Conservation (phyloP, 2,329 filamentous ascomycete species). For the Cercospora beticola region DNA sequence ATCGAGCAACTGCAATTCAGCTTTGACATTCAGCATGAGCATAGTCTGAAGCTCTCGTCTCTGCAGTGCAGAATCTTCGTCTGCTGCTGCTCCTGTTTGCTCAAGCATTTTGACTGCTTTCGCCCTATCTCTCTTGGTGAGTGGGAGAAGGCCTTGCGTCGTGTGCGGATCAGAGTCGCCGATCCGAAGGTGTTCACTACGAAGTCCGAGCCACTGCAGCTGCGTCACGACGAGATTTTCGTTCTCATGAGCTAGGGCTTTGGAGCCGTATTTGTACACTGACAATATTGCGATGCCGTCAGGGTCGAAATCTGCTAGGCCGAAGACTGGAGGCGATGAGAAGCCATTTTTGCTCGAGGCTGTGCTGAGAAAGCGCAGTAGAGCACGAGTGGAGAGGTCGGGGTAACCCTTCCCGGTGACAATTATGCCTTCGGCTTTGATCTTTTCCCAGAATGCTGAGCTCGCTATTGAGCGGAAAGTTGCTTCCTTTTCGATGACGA, state of each 20-base stretch:
- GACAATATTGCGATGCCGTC: conserved; percentile 72
- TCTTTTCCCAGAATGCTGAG: conserved; percentile 54
- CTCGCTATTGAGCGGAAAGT: conserved; percentile 68
- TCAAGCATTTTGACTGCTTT: conserved; percentile 56
- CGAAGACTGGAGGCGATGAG: conserved; percentile 54
- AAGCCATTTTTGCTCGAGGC: conserved; percentile 48
- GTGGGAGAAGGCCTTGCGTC: conserved; percentile 47
- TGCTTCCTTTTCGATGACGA: conserved; percentile 83
- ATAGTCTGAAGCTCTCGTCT: conserved; percentile 66
- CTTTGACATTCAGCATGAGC: conserved; percentile 72
- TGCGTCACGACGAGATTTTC: conserved; percentile 49
- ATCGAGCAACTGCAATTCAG: conserved; percentile 64
- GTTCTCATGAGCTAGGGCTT: conserved; percentile 60
- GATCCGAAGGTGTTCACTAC: conserved; percentile 36
- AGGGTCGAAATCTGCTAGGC: conserved; percentile 72
- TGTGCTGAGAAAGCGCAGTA: conserved; percentile 58
- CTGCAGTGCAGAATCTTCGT: conserved; percentile 18
- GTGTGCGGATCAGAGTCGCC: conserved; percentile 31
- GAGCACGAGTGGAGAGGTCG: conserved; percentile 67
- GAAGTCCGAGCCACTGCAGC: conserved; percentile 67
- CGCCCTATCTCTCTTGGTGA: conserved; percentile 59
- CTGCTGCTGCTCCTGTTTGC: not conserved
- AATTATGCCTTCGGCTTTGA: conserved; percentile 60
- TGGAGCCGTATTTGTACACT: conserved; percentile 72
- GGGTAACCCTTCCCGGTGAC: conserved; percentile 81